Percentiles rank a stretch among this genome's conserved stretches.
phyloP scores from a whole-genome alignment of 83 land plant species.

The Picea engelmannii region DNA sequence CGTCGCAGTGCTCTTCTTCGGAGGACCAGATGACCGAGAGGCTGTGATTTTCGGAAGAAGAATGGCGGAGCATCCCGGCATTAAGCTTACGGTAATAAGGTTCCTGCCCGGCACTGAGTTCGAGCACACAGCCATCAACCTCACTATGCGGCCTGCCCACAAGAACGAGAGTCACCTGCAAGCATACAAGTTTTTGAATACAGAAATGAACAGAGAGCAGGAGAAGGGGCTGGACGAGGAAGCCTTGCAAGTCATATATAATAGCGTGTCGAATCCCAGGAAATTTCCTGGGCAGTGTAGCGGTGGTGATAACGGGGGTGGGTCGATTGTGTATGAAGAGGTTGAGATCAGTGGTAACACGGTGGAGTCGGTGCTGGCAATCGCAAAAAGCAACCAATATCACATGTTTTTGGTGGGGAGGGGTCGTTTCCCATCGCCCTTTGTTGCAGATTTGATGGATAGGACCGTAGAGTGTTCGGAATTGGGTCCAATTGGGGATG shows the following conservation, averaged over 20 bases:
- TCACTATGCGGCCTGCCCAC: slow-evolving; percentile 24
- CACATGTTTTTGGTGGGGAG: too few relatives aligned
- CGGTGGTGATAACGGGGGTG: slow-evolving; percentile 15
- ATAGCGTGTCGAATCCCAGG: neutral
- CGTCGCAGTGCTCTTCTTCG: too few relatives aligned
- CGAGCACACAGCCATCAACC: slow-evolving; percentile 15
- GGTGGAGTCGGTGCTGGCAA: slow-evolving; percentile 34
- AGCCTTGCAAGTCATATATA: neutral
- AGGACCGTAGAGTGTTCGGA: slow-evolving; percentile 54
- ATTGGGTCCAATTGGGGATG: slow-evolving; percentile 80
- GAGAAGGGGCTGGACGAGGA: slow-evolving; percentile 43
- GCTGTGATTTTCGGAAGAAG: slow-evolving; percentile 68
- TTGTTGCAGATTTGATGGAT: slow-evolving; percentile 45
- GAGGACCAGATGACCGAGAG: slow-evolving; percentile 89
- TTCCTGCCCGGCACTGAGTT: slow-evolving; percentile 11
- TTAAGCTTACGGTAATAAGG: slow-evolving; percentile 56
- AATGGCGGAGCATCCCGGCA: slow-evolving; percentile 83
- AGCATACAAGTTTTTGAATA: slow-evolving; percentile 33
- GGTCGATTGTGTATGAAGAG: slow-evolving; percentile 25
- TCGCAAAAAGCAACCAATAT: slow-evolving; percentile 41
- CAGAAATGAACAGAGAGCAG: slow-evolving; percentile 23
- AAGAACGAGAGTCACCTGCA: neutral
- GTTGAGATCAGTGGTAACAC: slow-evolving; percentile 15
- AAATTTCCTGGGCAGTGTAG: neutral
- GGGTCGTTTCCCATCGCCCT: slow-evolving; percentile 48